Evolutionary conservation across 2,329 filamentous ascomycete genomes (phyloP).

Genomic region (Zasmidium angulare): DNA sequence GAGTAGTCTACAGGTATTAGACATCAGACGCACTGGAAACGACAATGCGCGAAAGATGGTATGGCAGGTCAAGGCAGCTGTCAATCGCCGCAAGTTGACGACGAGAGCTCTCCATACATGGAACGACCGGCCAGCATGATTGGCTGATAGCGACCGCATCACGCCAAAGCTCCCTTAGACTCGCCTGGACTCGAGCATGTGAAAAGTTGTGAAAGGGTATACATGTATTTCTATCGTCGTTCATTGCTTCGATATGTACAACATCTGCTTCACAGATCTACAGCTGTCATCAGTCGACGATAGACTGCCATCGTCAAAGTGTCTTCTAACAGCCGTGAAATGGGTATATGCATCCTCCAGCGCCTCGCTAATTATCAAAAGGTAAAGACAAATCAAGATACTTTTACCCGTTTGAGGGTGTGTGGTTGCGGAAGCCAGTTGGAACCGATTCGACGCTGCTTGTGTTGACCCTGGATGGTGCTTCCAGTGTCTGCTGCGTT

Average conservation of each 20-base stretch:
- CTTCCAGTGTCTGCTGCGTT: constrained; percentile 5
- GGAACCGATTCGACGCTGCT: background rate
- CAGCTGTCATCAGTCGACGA: background rate
- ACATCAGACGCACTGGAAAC: too few species aligned
- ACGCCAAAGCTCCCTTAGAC: background rate
- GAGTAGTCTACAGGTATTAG: too few species aligned
- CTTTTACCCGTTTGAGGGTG: constrained; percentile 3
- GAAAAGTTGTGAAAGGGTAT: background rate
- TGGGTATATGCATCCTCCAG: constrained; percentile 4
- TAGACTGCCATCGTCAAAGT: background rate
- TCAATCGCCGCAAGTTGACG: background rate
- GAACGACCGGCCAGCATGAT: background rate
- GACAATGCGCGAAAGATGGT: background rate
- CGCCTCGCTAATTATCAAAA: constrained; percentile 7
- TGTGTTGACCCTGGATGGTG: constrained; percentile 5
- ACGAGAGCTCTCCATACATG: background rate
- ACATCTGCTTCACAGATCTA: background rate
- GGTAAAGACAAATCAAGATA: constrained; percentile 1
- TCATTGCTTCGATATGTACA: background rate
- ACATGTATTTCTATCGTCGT: background rate
- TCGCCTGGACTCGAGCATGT: background rate
- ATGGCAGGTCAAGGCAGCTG: background rate
- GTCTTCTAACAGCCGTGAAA: background rate
- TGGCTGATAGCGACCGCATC: background rate
- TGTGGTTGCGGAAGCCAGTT: background rate